Evolutionary conservation across 352 stramenopile genomes (phyloP), one percentile per base, ranked within the genome.

Genomic region (Globisporangium middletonii): DNA sequence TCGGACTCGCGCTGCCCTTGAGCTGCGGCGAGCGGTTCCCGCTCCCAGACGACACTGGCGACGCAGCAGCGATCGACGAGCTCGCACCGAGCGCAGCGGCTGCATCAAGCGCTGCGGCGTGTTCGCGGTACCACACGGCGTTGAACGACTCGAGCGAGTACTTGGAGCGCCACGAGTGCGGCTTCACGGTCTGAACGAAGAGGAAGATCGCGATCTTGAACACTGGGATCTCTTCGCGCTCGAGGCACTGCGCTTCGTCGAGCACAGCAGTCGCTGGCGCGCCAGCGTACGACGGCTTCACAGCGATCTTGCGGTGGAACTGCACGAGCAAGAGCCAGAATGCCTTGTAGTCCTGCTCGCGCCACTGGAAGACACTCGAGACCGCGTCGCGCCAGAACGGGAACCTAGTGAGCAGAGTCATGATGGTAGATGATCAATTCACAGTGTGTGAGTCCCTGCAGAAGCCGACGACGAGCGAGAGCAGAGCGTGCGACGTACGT

Each of bases 321-420:
- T 85, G 75, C 52, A 89, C 73, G 15, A 94, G 65, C 44, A 92
- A 59, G 61, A 94, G 63, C 84, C 84, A 94, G 50, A 94, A 92
- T 55, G 78, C 77, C 54, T 83, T 73, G 59, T 87, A 92, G 55
- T 94, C 79, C 65, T 89, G 72, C 19, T 92, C 84, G 52, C 82
- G 73, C 84, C 84, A 94, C 58, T 85, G 77, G 55, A 90, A 88
- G 44, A 89, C 75, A 30, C 48, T 52, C 2, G 73, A 62, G 46
- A 90, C 77, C 9, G 80, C 69, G 26, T 84, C 76, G 52, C 74
- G 82, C 83, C 83, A 93, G 46, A 80, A 68, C 1, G 67, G 43
- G 53, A 88, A 91, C 16, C 64, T 79, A n/a, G 9, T 30, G 37
- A 51, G 67, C 26, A 63, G 7, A 52, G 0, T 23, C 19, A 37